Conservation (phyloP, 768 basidiomycete species). For the Basidioascus undulatus region DNA sequence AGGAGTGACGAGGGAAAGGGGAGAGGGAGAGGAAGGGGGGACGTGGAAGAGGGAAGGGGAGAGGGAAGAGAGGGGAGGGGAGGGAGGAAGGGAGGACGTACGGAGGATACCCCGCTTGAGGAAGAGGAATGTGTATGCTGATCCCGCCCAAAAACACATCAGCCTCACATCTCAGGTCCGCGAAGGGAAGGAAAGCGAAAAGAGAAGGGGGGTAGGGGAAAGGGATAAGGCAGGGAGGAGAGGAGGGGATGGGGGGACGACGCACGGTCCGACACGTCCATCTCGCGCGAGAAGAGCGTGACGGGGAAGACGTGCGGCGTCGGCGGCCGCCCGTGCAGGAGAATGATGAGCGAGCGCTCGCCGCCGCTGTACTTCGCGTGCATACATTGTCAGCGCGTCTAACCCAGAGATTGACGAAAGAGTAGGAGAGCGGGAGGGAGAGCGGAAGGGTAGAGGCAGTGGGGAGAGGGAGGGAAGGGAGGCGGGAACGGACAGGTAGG, state of each 20-base stretch:
- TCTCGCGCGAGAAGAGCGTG: constrained; percentile 53
- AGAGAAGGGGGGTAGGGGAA: too few species aligned
- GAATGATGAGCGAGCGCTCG: constrained; percentile 73
- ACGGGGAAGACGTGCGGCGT: constrained; percentile 70
- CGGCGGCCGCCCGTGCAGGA: constrained; percentile 72
- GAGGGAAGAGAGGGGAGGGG: background rate
- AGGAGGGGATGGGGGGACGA: too few species aligned
- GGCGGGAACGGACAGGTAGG: constrained; percentile 27
- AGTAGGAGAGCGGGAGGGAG: constrained; percentile 15
- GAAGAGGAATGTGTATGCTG: constrained; percentile 76
- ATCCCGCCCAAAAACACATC: too few species aligned
- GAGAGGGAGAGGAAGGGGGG: background rate
- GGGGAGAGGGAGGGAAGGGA: background rate
- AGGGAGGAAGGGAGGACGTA: constrained; percentile 21
- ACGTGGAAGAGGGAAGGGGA: background rate
- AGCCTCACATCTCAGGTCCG: too few species aligned
- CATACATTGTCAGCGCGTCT: too few species aligned
- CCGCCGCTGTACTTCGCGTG: constrained; percentile 54
- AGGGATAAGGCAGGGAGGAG: too few species aligned
- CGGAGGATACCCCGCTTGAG: constrained; percentile 88
- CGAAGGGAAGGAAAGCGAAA: too few species aligned
- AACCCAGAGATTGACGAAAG: too few species aligned
- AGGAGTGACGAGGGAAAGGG: background rate
- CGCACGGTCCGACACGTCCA: constrained; percentile 90
- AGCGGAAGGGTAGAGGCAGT: background rate